Base-by-base conservation (phyloP, 202 grass and related monocot genomes). In the Carex sylvatica region DNA sequence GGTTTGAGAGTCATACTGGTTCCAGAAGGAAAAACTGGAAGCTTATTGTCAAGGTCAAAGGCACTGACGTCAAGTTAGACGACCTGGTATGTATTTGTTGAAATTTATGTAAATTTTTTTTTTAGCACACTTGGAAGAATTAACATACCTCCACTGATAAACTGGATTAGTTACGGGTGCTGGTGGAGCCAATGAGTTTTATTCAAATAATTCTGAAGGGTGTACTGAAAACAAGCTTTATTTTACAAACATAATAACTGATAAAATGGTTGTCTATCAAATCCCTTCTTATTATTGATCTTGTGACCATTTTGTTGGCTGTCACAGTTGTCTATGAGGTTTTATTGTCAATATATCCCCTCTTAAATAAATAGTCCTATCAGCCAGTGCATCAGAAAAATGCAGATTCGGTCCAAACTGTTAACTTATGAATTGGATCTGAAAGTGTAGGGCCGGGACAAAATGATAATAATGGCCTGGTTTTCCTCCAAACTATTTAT, bases 21-120 rank as follows among this genome's bases (percentile, higher is more conserved):
- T 82, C 80, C 42, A 82, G 62, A 69, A 82, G 65, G 63, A 82
- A 82, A 67, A 82, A 82, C 15, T 82, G 63, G 63, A 82, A 82
- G 40, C 24, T 82, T 33, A 65, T 61, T 54, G 80, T 82, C 80
- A 70, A 67, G 65, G 24, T 67, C 40, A 82, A 82, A 67, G 63
- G 65, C 79, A 82, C 80, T 33, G 52, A 77, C 9, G 19, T 58
- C 16, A 77, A 77, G 74, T 74, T 74, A 54, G 71, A 74, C 9
- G 71, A 74, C 47, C 47, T 74, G 71, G 71, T 74, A 74, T 2
- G 24, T 14, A 49, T 74, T 74, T 26, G 18, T 54, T 2, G 5
- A 52, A 30, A 55, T 58, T 77, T 42, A 40, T 19, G 19, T 55
- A n/a, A 75, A 18, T n/a, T 30, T n/a, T 6, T 36, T 22, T 28